Evolutionary conservation across 2,329 filamentous ascomycete genomes (phyloP).

Genomic region (Diaporthe citriasiana): DNA sequence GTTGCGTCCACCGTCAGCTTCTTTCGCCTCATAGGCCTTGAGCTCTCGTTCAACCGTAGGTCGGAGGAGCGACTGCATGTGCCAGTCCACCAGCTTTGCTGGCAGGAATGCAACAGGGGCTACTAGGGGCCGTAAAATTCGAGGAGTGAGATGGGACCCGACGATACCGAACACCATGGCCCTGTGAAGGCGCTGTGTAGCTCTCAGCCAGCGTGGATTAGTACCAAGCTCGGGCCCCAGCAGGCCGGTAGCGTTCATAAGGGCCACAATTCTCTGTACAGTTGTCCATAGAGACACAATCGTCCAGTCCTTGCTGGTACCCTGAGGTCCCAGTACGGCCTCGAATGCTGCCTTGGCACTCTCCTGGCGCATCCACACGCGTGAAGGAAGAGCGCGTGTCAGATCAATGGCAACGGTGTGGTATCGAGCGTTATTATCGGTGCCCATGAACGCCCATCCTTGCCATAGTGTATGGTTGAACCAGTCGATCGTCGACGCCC

Average conservation of each 20-base stretch:
- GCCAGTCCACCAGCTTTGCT: constrained; percentile 37
- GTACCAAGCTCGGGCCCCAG: constrained; percentile 39
- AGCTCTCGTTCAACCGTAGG: constrained; percentile 40
- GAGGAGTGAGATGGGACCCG: constrained; percentile 21
- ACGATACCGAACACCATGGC: constrained; percentile 38
- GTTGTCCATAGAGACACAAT: constrained; percentile 35
- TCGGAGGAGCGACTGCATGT: constrained; percentile 35
- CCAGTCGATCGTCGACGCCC: constrained; percentile 41
- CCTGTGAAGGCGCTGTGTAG: constrained; percentile 25
- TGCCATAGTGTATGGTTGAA: constrained; percentile 37
- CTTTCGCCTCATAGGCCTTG: constrained; percentile 19
- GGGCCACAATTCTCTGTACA: constrained; percentile 39
- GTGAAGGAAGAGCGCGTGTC: constrained; percentile 39
- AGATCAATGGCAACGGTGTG: constrained; percentile 40
- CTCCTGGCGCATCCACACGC: constrained; percentile 37
- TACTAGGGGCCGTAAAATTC: constrained; percentile 37
- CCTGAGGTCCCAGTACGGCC: constrained; percentile 10
- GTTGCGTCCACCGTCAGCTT: not conserved
- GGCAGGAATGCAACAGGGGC: constrained; percentile 36
- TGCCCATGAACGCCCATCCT: constrained; percentile 42
- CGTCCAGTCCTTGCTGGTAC: constrained; percentile 38
- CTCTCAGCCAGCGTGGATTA: constrained; percentile 39
- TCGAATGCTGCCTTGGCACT: constrained; percentile 31
- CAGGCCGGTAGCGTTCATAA: constrained; percentile 38
- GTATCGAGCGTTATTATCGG: constrained; percentile 38